Conservation (phyloP, 176 grass and related monocot species). For the Cenchrus americanus region DNA sequence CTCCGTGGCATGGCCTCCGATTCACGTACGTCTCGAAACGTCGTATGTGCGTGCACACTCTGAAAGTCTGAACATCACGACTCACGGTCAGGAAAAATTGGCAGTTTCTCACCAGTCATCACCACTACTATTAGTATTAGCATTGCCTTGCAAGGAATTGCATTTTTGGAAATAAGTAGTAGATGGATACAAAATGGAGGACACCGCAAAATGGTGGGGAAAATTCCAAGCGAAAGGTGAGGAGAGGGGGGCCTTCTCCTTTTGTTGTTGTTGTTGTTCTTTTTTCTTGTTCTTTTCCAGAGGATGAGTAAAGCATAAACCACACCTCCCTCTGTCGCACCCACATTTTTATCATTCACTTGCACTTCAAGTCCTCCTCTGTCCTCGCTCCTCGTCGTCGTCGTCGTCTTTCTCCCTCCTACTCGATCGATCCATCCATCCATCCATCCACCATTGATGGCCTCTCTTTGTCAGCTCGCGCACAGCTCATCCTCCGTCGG, state of each 20-base stretch:
- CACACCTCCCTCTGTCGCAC: slow-evolving; percentile 50
- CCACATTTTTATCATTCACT: slow-evolving; percentile 46
- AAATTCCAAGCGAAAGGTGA: slow-evolving; percentile 1
- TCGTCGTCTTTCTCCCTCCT: neutral
- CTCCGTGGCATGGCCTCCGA: neutral
- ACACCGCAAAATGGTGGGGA: slow-evolving; percentile 22
- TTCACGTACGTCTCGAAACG: neutral
- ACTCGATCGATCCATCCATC: neutral
- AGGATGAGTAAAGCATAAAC: slow-evolving; percentile 78
- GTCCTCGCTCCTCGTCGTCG: neutral
- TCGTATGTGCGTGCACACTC: neutral
- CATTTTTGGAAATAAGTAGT: neutral
- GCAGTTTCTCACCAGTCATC: neutral
- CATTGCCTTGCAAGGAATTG: slow-evolving; percentile 32
- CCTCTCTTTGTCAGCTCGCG: neutral
- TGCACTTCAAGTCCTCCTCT: slow-evolving; percentile 66
- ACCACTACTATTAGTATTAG: neutral
- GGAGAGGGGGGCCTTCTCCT: neutral
- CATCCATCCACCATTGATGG: neutral
- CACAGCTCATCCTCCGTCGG: neutral
- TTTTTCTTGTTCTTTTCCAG: neutral
- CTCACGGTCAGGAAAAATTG: neutral
- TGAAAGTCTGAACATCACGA: neutral
- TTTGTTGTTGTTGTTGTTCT: no score
- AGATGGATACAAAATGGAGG: neutral